A percentile compares a stretch with the other conserved stretches of the same genome.
These are phyloP conservation scores for Yamadazyma sp. DNA, from an alignment of 805 yeast genomes.

Conservation along the genomic window DNA sequence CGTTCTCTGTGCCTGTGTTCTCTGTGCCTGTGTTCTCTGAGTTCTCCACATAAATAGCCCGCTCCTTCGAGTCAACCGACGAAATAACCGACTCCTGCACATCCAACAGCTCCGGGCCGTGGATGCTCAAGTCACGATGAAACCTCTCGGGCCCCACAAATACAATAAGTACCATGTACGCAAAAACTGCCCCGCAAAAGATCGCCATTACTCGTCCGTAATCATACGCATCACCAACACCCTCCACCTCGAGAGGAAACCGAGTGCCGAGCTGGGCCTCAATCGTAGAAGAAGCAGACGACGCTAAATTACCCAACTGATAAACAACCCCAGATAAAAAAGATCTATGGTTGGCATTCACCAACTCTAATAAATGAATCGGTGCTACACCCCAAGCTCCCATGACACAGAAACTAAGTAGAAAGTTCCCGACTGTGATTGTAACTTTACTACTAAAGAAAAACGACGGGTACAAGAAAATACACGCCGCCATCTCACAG, in stretches of 20 bases:
- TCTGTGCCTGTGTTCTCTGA: not conserved
- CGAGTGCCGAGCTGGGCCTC: constrained; percentile 60
- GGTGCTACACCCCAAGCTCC: constrained; percentile 77
- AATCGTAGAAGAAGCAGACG: constrained; percentile 70
- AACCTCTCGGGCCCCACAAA: constrained; percentile 16
- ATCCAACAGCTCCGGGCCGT: constrained; percentile 1
- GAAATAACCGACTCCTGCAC: not conserved
- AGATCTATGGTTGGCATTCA: constrained; percentile 52
- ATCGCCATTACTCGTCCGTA: constrained; percentile 48
- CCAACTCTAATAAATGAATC: constrained; percentile 61
- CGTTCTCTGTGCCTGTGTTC: not conserved
- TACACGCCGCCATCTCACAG: constrained; percentile 55
- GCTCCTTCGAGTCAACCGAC: constrained; percentile 1
- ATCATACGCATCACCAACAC: constrained; percentile 35
- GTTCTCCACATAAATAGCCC: not conserved
- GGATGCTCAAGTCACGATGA: constrained; percentile 14
- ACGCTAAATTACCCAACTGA: constrained; percentile 72
- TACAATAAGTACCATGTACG: constrained; percentile 11
- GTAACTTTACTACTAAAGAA: constrained; percentile 42
- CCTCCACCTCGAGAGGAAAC: constrained; percentile 48
- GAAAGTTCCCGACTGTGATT: constrained; percentile 60
- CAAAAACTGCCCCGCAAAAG: constrained; percentile 16
- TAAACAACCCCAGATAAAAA: constrained; percentile 62
- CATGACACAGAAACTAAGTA: constrained; percentile 49
- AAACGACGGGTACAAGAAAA: constrained; percentile 63